Conservation (phyloP, 129 eudicot species). For the Solidago caesia region DNA sequence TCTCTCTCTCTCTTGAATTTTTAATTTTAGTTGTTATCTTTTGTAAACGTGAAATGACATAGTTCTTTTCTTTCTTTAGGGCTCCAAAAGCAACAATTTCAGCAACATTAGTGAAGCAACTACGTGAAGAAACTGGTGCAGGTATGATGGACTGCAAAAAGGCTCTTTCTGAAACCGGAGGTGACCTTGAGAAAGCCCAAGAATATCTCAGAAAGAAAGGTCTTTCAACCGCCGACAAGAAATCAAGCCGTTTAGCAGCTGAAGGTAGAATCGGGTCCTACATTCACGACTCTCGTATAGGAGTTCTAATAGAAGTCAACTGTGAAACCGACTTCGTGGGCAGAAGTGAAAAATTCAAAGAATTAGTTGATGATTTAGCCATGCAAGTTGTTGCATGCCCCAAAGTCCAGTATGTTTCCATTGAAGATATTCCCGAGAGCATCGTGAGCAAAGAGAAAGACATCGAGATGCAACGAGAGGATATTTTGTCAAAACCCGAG, state of each 20-base stretch:
- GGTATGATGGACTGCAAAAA: constrained; percentile 99
- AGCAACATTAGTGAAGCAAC: constrained; percentile 87
- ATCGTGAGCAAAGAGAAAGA: constrained; percentile 59
- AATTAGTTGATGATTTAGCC: constrained; percentile 82
- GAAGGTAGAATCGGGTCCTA: constrained; percentile 95
- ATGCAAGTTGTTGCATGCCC: constrained; percentile 99
- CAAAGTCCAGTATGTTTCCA: constrained; percentile 72
- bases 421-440: constrained; percentile 73
- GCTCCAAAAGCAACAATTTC: constrained; percentile 65
- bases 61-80: constrained; percentile 34
- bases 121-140: constrained; percentile 94
- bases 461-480: constrained; percentile 95
- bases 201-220: constrained; percentile 94
- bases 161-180: constrained; percentile 91
- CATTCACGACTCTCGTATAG: constrained; percentile 94
- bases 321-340: constrained; percentile 98
- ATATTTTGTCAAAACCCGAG: constrained; percentile 85
- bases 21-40: neutral
- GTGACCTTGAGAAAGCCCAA: constrained; percentile 85
- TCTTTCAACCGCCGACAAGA: constrained; percentile 86
- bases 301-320: constrained; percentile 96
- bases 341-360: constrained; percentile 73
- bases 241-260: constrained; percentile 86
- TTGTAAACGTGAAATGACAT: neutral
- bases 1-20: neutral